These are phyloP conservation scores for Arabidopsis arenosa DNA, from an alignment of 345 rosid species.

Conservation along the genomic window DNA sequence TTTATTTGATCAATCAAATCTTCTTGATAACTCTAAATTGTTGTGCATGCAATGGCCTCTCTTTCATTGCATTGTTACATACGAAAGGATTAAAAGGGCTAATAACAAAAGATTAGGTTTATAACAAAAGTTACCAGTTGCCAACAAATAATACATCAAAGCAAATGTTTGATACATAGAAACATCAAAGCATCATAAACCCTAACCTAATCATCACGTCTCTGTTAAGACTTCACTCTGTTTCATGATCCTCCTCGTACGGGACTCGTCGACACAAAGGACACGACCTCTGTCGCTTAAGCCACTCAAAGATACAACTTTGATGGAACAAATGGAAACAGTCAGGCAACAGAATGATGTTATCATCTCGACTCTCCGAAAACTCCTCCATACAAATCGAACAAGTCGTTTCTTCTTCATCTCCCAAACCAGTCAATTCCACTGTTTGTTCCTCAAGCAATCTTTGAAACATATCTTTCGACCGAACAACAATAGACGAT, in stretches of 20 bases:
- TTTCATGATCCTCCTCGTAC: background rate
- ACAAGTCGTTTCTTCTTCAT: slow-evolving; percentile 1
- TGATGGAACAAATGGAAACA: slow-evolving; percentile 35
- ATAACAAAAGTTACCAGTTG: background rate
- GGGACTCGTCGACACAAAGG: background rate
- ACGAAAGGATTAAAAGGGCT: background rate
- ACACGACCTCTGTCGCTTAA: slow-evolving; percentile 2
- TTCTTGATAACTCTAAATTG: background rate
- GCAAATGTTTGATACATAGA: background rate
- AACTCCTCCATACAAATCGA: slow-evolving; percentile 13
- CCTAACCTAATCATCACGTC: background rate
- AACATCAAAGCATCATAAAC: background rate
- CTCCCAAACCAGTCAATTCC: background rate
- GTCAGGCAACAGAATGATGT: slow-evolving; percentile 5
- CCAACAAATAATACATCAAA: background rate
- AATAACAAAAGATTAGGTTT: background rate
- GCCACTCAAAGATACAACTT: slow-evolving; percentile 25
- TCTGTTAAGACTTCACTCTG: background rate
- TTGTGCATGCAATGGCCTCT: slow-evolving; percentile 12
- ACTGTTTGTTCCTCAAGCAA: background rate
- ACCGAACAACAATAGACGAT: background rate
- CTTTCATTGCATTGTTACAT: background rate
- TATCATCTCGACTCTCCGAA: background rate
- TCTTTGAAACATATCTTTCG: slow-evolving; percentile 4
- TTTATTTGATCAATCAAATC: background rate